Conservation (phyloP, 2,329 filamentous ascomycete genomes). For the Diaporthe sp. region DNA sequence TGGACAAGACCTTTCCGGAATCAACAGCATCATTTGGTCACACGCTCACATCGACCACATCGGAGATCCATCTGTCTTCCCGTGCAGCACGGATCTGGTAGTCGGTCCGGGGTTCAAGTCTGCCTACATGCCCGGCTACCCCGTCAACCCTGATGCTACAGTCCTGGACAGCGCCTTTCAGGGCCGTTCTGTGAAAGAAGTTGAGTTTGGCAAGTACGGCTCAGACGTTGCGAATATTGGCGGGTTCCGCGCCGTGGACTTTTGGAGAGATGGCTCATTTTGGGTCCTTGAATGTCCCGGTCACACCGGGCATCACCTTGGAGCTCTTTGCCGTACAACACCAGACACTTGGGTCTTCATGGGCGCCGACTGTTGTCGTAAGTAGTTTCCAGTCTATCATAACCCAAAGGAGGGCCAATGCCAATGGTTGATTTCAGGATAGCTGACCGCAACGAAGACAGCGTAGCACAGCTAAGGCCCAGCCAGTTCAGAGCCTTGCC, state of each 20-base stretch:
- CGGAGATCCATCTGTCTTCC: constrained; percentile 44
- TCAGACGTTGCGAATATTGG: constrained; percentile 30
- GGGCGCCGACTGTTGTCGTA: constrained; percentile 31
- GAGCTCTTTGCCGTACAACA: constrained; percentile 43
- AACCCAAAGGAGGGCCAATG: not conserved
- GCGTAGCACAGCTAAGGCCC: not conserved
- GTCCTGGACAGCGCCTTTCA: constrained; percentile 22
- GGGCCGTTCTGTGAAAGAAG: constrained; percentile 36
- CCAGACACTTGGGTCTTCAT: constrained; percentile 32
- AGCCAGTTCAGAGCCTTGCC: not conserved
- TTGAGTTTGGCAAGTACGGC: constrained; percentile 22
- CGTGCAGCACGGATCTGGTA: constrained; percentile 43
- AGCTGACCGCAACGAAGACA: not conserved
- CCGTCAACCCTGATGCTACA: constrained; percentile 41
- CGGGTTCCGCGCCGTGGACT: constrained; percentile 43
- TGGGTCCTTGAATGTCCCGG: constrained; percentile 45
- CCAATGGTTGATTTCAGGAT: constrained; percentile 36
- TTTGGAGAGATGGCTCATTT: constrained; percentile 46
- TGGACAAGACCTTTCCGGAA: not conserved
- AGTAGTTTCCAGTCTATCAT: not conserved
- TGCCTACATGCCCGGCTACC: constrained; percentile 43
- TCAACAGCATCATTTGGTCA: constrained; percentile 2
- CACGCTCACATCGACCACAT: constrained; percentile 45
- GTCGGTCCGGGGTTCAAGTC: constrained; percentile 46
- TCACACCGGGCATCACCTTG: constrained; percentile 44